Conservation (phyloP, 148 eudicot species). For the Silene uniflora region DNA sequence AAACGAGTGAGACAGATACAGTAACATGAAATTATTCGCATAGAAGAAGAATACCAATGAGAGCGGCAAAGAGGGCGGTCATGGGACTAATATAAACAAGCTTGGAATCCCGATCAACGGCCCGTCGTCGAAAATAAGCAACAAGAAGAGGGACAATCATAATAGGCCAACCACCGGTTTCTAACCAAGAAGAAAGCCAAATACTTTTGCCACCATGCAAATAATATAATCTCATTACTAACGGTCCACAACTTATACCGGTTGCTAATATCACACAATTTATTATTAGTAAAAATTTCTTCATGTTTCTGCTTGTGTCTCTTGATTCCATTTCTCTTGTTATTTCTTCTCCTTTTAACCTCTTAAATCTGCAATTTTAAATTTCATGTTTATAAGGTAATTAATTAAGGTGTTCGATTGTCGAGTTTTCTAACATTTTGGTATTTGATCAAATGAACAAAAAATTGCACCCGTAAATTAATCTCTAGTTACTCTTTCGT, state of each 20-base stretch:
- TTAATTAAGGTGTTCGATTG: neutral
- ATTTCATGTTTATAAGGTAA: neutral
- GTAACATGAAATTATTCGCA: no score
- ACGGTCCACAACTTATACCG: constrained; percentile 60
- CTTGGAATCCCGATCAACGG: constrained; percentile 21
- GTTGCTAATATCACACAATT: constrained; percentile 40
- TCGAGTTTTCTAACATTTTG: neutral
- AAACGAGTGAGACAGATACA: no score
- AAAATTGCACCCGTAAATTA: no score
- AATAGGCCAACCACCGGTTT: constrained; percentile 61
- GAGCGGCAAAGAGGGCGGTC: constrained; percentile 24
- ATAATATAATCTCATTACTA: constrained; percentile 64
- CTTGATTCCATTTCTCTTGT: neutral
- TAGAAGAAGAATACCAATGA: constrained; percentile 24
- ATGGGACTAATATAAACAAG: constrained; percentile 29
- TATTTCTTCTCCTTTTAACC: neutral
- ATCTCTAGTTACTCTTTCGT: no score
- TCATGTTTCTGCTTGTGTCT: constrained; percentile 17
- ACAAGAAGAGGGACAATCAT: constrained; percentile 38
- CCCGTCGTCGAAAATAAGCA: constrained; percentile 37
- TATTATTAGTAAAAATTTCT: constrained; percentile 29
- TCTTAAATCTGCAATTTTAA: constrained; percentile 22
- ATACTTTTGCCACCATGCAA: constrained; percentile 59
- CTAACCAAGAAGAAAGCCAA: constrained; percentile 52
- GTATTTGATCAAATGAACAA: neutral